Percentiles rank a stretch among this genome's conserved stretches.
Evolutionary conservation across 2,329 filamentous ascomycete species (phyloP).

Genomic region (Diplodia seriata): DNA sequence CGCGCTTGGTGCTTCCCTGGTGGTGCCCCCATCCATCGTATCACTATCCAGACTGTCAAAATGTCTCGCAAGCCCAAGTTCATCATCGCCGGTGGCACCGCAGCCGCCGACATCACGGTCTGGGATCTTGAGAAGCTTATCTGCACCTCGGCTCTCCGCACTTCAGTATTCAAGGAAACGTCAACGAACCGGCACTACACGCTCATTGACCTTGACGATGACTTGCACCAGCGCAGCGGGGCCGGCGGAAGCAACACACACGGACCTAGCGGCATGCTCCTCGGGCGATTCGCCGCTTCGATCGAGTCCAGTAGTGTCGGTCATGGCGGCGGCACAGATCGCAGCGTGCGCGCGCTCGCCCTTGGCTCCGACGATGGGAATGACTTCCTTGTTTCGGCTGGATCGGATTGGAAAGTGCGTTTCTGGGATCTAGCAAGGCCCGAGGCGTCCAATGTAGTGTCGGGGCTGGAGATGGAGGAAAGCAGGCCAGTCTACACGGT

Average conservation of each 20-base stretch:
- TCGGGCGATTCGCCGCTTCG: slow-evolving; percentile 80
- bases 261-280: slow-evolving; percentile 65
- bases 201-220: slow-evolving; percentile 87
- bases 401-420: slow-evolving; percentile 86
- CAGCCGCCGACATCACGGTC: slow-evolving; percentile 85
- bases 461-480: slow-evolving; percentile 65
- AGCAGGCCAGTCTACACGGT: slow-evolving; percentile 33
- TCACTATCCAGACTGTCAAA: slow-evolving; percentile 68
- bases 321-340: slow-evolving; percentile 55
- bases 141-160: slow-evolving; percentile 86
- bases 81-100: slow-evolving; percentile 86
- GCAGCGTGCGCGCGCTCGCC: slow-evolving; percentile 76
- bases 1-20: slow-evolving; percentile 88
- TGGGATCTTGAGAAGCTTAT: slow-evolving; percentile 94
- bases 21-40: slow-evolving; percentile 77
- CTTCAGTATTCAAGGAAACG: slow-evolving; percentile 58
- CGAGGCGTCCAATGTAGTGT: slow-evolving; percentile 81
- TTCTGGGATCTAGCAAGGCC: slow-evolving; percentile 89
- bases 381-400: slow-evolving; percentile 86
- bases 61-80: slow-evolving; percentile 76
- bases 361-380: slow-evolving; percentile 75
- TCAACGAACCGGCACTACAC: slow-evolving; percentile 51
- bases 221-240: slow-evolving; percentile 39
- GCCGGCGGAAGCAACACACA: slow-evolving; percentile 44
- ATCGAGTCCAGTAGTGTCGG: slow-evolving; percentile 51